Evolutionary conservation across 2,329 filamentous ascomycete genomes (phyloP).

Genomic region (Geoglossum cookeanum): DNA sequence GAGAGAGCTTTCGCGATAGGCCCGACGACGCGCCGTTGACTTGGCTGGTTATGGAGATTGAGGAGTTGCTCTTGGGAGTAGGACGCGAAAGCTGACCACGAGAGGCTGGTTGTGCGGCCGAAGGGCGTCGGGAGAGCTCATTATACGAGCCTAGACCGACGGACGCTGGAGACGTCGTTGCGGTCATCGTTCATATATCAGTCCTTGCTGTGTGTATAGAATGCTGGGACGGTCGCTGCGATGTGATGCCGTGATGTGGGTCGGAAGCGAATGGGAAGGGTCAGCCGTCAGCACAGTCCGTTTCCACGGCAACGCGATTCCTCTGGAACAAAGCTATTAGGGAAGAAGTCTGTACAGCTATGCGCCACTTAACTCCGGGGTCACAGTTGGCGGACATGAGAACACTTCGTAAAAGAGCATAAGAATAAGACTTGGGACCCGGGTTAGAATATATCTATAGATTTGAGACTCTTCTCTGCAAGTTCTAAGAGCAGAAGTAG

Average conservation of each 20-base stretch:
- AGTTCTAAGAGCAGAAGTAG: too few relatives aligned
- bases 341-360: too few relatives aligned
- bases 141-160: background rate
- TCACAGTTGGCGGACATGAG: background rate
- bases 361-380: background rate
- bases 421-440: too few relatives aligned
- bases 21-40: background rate
- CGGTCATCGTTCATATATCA: background rate
- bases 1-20: conserved; percentile 21
- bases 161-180: background rate
- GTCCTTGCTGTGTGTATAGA: background rate
- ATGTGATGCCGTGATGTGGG: background rate
- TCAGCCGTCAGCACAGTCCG: background rate
- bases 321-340: too few relatives aligned
- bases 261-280: background rate
- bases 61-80: background rate
- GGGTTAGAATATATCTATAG: too few relatives aligned
- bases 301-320: background rate
- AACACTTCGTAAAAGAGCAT: too few relatives aligned
- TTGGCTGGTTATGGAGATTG: background rate
- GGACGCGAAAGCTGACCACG: background rate
- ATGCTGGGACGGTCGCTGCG: background rate
- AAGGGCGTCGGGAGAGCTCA: background rate
- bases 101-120: background rate
- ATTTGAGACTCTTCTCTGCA: too few relatives aligned